Base-by-base conservation (phyloP, 495 filamentous ascomycete genomes). In the Terfezia boudieri region DNA sequence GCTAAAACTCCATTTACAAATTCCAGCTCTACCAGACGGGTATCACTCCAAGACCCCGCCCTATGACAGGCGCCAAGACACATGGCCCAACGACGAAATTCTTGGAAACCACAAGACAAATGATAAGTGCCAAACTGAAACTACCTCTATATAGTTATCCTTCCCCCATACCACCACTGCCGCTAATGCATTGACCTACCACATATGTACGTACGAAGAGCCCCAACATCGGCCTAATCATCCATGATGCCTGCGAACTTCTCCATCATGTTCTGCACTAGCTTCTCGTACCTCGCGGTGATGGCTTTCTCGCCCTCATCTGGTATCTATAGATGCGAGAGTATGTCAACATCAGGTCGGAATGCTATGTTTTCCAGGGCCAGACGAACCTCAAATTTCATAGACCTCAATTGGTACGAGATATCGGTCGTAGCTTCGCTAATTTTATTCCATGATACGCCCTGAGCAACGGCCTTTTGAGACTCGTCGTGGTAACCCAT, bases 401-500 rank as follows among this genome's bases (percentile, higher is more conserved):
- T 90, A 66, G 73, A 80, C 59, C 88, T 76, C 61, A 98, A 74
- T 53, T 83, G 69, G 43, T 68, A 76, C 70, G 93, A 87, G 60
- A 95, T 79, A 36, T 94, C 89, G 41, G 75, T 70, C 0, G 90
- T 98, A 32, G 83, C 79, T 58, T 96, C 90, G 53, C 89, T 78
- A 49, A 96, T 80, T 77, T 90, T 96, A 63, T 70, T 69, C 90
- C 90, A 99, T 67, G 70, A 82, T 64, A 84, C 81, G 53, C 90
- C 90, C 62, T 92, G 83, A 16, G 83, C 76, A 62, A 99, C 71
- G 1, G 87, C 89, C 74, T 94, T 96, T 68, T 96, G 90, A 10
- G 84, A 80, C 71, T 99, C 90, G 67, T 99, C 92, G 61, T 94
- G 85, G 75, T 86, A 99, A 52, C 80, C 83, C 78, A 96, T 86